Evolutionary conservation across 2,329 filamentous ascomycete genomes (phyloP).

Genomic region (Talaromyces amestolkiae): DNA sequence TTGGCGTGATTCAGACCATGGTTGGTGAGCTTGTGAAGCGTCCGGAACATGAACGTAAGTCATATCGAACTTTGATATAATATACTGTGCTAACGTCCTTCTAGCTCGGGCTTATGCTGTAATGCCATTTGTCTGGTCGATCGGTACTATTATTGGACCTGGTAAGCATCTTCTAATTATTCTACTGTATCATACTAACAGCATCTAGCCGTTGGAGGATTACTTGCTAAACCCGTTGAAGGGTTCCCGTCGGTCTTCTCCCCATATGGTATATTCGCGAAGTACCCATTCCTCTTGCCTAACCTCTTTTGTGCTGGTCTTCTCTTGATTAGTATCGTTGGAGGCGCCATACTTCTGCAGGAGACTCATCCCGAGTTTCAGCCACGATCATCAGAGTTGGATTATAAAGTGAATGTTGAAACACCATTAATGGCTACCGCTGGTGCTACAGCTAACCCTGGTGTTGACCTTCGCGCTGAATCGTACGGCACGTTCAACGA

Average conservation of each 20-base stretch:
- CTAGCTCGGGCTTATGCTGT: slow-evolving; percentile 79
- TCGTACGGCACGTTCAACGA: slow-evolving; percentile 72
- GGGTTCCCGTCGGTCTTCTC: slow-evolving; percentile 72
- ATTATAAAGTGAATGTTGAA: slow-evolving; percentile 53
- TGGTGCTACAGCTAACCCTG: slow-evolving; percentile 69
- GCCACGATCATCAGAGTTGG: slow-evolving; percentile 43
- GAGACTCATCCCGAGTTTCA: slow-evolving; percentile 88
- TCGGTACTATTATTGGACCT: slow-evolving; percentile 85
- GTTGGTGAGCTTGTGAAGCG: slow-evolving; percentile 82
- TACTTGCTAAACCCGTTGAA: slow-evolving; percentile 73
- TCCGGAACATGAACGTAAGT: slow-evolving; percentile 80
- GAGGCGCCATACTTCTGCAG: slow-evolving; percentile 76
- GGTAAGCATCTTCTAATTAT: slow-evolving; percentile 25
- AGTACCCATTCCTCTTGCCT: slow-evolving; percentile 82
- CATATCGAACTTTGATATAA: background rate
- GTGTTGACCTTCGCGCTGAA: slow-evolving; percentile 71
- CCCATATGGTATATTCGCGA: slow-evolving; percentile 65
- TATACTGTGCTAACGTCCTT: background rate
- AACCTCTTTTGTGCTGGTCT: slow-evolving; percentile 79
- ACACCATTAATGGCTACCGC: slow-evolving; percentile 74
- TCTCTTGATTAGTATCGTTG: slow-evolving; percentile 72
- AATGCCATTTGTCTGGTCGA: slow-evolving; percentile 92
- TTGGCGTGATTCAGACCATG: slow-evolving; percentile 89
- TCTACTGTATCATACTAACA: slow-evolving; percentile 18
- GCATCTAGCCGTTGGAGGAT: slow-evolving; percentile 70